phyloP scores from a whole-genome alignment of 108 stramenopile genomes.

The Aurantiochytrium sp. region DNA sequence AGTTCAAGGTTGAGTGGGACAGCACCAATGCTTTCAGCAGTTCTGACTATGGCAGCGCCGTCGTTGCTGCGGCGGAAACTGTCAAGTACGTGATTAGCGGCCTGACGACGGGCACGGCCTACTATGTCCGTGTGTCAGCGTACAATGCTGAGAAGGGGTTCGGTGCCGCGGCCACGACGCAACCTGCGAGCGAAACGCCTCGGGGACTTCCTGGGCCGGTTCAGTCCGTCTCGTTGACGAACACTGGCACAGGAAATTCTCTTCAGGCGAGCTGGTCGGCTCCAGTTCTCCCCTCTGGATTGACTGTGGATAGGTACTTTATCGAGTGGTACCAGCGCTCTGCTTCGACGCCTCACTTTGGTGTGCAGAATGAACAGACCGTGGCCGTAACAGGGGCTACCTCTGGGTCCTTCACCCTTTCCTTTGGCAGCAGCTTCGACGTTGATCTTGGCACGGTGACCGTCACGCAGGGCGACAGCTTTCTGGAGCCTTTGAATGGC shows the following conservation, averaged over 20 bases:
- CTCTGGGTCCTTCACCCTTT: neutral
- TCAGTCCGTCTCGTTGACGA: neutral
- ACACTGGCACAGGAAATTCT: slow-evolving; percentile 37
- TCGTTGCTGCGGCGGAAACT: slow-evolving; percentile 13
- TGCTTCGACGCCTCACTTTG: neutral
- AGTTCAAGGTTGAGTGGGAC: slow-evolving; percentile 41
- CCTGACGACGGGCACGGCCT: slow-evolving; percentile 47
- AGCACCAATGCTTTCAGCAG: neutral
- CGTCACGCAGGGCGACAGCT: neutral
- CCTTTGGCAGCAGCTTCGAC: neutral
- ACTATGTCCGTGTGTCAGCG: slow-evolving; percentile 67
- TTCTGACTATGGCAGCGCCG: neutral
- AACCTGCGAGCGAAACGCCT: slow-evolving; percentile 33
- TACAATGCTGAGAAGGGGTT: slow-evolving; percentile 61
- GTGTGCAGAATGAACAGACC: slow-evolving; percentile 34
- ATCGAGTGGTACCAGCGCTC: slow-evolving; percentile 30
- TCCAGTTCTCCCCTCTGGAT: slow-evolving; percentile 27
- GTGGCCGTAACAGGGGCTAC: slow-evolving; percentile 23
- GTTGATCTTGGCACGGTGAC: neutral
- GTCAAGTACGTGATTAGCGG: slow-evolving; percentile 35
- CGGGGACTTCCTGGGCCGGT: neutral
- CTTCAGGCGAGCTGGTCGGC: slow-evolving; percentile 51
- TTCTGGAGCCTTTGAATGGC: neutral
- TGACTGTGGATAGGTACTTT: slow-evolving; percentile 22
- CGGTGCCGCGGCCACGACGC: slow-evolving; percentile 39